Evolutionary conservation across 23 red algal species (phyloP).

Genomic region (Cyanidioschyzon merolae): DNA sequence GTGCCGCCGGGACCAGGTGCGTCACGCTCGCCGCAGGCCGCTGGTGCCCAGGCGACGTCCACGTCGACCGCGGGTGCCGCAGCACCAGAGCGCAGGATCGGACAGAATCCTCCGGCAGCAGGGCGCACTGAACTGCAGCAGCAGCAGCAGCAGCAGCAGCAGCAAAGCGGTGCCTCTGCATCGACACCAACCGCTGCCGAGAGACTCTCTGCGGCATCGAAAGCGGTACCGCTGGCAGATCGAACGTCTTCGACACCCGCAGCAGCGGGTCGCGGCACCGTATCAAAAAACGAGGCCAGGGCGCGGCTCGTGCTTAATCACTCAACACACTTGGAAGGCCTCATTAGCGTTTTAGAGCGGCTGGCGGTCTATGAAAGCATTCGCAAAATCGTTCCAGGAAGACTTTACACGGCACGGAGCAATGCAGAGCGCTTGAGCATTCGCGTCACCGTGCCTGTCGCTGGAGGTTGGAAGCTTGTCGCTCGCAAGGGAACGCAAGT

Average conservation of each 20-base stretch:
- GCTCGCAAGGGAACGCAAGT: constrained; percentile 24
- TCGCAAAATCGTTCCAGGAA: constrained; percentile 24
- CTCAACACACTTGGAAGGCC: constrained; percentile 20
- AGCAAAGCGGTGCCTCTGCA: neutral
- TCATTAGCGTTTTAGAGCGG: constrained; percentile 4
- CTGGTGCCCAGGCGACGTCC: neutral
- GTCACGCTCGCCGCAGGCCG: neutral
- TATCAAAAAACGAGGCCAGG: neutral
- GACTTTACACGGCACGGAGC: constrained; percentile 8
- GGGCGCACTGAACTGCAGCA: neutral
- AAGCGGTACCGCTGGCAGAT: neutral
- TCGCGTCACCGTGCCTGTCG: constrained; percentile 12
- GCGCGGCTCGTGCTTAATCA: constrained; percentile 25
- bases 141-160: neutral
- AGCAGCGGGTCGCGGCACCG: neutral
- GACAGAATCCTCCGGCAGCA: neutral
- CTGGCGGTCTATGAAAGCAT: neutral
- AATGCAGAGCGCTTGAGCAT: constrained; percentile 3
- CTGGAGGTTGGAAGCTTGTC: constrained; percentile 16
- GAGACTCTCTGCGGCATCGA: neutral
- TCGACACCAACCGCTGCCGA: neutral
- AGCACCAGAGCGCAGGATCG: neutral
- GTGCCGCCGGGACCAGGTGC: neutral
- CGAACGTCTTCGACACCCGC: neutral
- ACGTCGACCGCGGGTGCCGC: neutral